Conservation (phyloP, 345 rosid species). For the Adansonia digitata region DNA sequence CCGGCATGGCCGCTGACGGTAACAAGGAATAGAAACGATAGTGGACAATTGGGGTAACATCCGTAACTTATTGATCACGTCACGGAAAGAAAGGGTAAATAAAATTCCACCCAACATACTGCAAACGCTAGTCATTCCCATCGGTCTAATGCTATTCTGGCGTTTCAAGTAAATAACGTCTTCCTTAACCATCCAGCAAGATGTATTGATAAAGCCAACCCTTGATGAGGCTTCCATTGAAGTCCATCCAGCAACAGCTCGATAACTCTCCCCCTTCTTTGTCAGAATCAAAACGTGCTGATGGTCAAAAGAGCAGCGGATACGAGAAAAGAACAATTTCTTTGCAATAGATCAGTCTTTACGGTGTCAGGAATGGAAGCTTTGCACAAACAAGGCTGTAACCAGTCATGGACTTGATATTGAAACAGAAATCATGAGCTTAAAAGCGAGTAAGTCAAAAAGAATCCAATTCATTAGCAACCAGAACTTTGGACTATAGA, state of each 20-base stretch:
- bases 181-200: background rate
- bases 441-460: background rate
- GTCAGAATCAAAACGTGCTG: background rate
- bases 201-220: background rate
- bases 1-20: too few relatives aligned
- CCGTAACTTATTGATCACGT: background rate
- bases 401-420: background rate
- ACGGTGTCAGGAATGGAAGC: conserved; percentile 47
- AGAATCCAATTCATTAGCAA: background rate
- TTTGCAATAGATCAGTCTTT: conserved; percentile 51
- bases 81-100: background rate
- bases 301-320: conserved; percentile 34
- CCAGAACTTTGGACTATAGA: background rate
- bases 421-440: background rate
- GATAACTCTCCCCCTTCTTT: background rate
- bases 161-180: background rate
- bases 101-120: background rate
- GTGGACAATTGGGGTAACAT: background rate
- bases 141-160: background rate
- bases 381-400: conserved; percentile 16
- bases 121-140: background rate
- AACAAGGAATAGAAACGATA: too few relatives aligned
- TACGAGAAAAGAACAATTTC: conserved; percentile 36
- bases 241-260: background rate
- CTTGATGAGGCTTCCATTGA: background rate